Conservation (phyloP, 2,329 filamentous ascomycete species). For the Biscogniauxia marginata region DNA sequence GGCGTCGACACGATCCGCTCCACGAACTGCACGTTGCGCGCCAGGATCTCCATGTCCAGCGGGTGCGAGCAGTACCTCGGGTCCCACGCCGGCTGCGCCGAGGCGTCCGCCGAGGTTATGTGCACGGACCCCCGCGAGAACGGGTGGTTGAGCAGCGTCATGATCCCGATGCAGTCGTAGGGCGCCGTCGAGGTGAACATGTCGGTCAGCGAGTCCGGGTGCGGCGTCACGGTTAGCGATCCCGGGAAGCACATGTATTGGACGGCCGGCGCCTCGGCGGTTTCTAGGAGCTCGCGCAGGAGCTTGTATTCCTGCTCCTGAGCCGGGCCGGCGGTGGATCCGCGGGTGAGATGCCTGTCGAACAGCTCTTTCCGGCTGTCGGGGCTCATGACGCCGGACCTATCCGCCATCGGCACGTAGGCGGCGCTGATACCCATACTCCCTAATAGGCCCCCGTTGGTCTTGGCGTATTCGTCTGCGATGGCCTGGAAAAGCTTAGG, state of each 20-base stretch:
- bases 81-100: conserved; percentile 49
- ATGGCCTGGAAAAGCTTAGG: conserved; percentile 31
- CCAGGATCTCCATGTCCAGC: conserved; percentile 54
- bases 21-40: conserved; percentile 42
- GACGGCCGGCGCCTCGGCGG: conserved; percentile 30
- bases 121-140: conserved; percentile 60
- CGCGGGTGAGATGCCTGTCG: conserved; percentile 17
- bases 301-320: conserved; percentile 22
- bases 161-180: conserved; percentile 54
- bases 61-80: conserved; percentile 55
- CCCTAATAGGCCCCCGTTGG: conserved; percentile 34
- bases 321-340: conserved; percentile 10
- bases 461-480: conserved; percentile 36
- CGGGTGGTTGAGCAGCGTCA: conserved; percentile 60
- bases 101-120: conserved; percentile 44
- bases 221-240: conserved; percentile 29
- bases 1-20: conserved; percentile 35
- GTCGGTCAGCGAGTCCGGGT: conserved; percentile 29
- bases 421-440: conserved; percentile 40
- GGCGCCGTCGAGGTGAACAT: conserved; percentile 28
- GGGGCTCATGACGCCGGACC: conserved; percentile 24
- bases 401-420: conserved; percentile 35
- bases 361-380: conserved; percentile 28
- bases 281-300: conserved; percentile 29
- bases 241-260: conserved; percentile 37